These are phyloP conservation scores for Pyrrhoderma lamaoense DNA, from an alignment of 1,284 basidiomycete species.

Conservation along the genomic window DNA sequence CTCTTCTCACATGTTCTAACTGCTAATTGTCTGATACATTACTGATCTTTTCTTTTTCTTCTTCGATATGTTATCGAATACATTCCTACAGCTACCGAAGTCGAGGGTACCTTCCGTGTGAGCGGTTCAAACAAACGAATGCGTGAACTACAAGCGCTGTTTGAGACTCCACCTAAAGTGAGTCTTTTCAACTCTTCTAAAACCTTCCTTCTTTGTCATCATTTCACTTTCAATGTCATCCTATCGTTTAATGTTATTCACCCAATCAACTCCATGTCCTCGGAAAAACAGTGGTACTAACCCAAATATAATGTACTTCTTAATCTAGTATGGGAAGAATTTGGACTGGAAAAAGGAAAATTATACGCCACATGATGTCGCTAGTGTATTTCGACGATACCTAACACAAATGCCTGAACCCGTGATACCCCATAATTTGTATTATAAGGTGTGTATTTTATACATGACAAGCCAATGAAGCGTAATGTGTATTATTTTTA, in stretches of 20 bases:
- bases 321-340: conserved; percentile 78
- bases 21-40: background rate
- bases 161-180: conserved; percentile 84
- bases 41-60: background rate
- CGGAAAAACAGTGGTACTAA: background rate
- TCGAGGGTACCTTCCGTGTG: conserved; percentile 94
- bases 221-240: background rate
- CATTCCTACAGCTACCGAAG: conserved; percentile 67
- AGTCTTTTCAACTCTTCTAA: conserved; percentile 24
- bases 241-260: too few relatives aligned
- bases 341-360: conserved; percentile 83
- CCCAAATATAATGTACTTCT: conserved; percentile 10
- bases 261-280: too few relatives aligned
- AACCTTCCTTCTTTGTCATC: background rate
- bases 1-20: too few relatives aligned
- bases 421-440: conserved; percentile 84
- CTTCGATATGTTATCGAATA: conserved; percentile 5
- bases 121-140: conserved; percentile 91
- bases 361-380: conserved; percentile 93
- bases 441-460: conserved; percentile 72
- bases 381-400: conserved; percentile 92
- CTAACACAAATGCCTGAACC: conserved; percentile 96
- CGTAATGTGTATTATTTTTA: too few relatives aligned
- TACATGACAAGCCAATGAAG: too few relatives aligned
- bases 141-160: conserved; percentile 87